Base-by-base conservation (phyloP, 1,139 yeast species). In the Suhomyces anneliseae region DNA sequence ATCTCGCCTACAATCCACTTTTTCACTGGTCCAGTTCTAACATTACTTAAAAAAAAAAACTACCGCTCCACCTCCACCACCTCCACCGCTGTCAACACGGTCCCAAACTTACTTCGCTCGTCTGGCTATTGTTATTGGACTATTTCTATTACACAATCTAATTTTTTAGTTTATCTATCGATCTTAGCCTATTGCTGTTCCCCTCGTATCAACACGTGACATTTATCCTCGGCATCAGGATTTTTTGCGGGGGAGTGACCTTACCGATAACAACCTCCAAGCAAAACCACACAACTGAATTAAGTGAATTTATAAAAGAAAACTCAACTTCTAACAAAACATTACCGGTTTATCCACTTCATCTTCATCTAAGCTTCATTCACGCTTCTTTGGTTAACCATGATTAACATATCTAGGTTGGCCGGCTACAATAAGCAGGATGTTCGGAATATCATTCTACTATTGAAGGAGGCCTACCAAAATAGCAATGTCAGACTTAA, bases 401-500 rank as follows among this genome's bases (percentile, higher is more conserved):
- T 72, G 78, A 69, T 68, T 32, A 65, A 59, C 49, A 60, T 72
- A 40, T 71, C 78, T 24, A 63, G 67, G 48, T 58, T 73, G 43
- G 61, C 69, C 34, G 68, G 70, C 12, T 70, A 68, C 54, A 66
- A 57, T 45, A 61, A 56, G 44, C 68, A 71, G 48, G 78, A 74
- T 56, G 46, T 72, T 27, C 58, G 64, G 41, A 71, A 70, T 47
- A 51, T 73, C 24, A 53, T 72, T 39, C 59, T 66, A 49, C 60
- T 75, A 24, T 58, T 74, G 31, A 72, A 66, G 49, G 78, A 74
- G 51, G 70, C 74, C 0, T 70, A 70, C 54, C 62, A 61, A 46
- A 70, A 72, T 47, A 72, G 70, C 54, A 67, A 65, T 49, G 75
- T 74, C 44, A 63, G 65, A 44, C 64, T 76, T 49, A 75, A 75